Base-by-base conservation (phyloP, 495 filamentous ascomycete genomes). In the Neurospora cerealis region DNA sequence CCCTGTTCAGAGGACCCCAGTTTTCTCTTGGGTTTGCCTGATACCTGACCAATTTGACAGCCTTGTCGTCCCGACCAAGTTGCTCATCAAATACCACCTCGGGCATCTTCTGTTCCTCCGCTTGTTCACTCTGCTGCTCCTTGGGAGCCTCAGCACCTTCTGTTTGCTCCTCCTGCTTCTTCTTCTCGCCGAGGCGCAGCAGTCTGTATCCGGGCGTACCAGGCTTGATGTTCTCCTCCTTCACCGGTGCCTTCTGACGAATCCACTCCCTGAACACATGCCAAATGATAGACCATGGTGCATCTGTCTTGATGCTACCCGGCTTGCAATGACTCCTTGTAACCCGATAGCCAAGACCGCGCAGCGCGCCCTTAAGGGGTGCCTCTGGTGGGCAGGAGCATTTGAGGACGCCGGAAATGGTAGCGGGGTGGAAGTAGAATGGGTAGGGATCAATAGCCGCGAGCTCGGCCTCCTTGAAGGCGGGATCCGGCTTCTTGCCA, bases 261-360 rank as follows among this genome's bases (percentile, higher is more conserved):
- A 89, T 85, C 95, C 95, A 99, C 83, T 96, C 93, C 41, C 92
- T 86, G 90, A 98, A 97, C 39, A 98, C 86, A 75, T 97, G 91
- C 96, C 96, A 98, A 60, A 98, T 87, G 4, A 93, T 88, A 4
- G 82, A 84, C 94, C 94, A 98, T 0, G 93, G 91, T 13, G 96
- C 96, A 81, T 97, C 90, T 0, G 96, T 98, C 80, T 92, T 93
- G 75, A 98, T 89, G 73, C 90, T 93, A n/a, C 94, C 95, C 0
- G 92, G 87, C 76, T 93, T 95, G 71, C 92, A 90, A 77, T 99
- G 96, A 73, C 91, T 95, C 73, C 95, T 88, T 2, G 91, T 92
- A 13, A 90, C 90, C 54, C 88, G 86, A 78, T 97, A 98, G 15
- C 95, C 96, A 2, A 95, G 85, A 46, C 91, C 86, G 11, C 87